Conservation (phyloP, 208 protist species). For the Strigomonas culicis region DNA sequence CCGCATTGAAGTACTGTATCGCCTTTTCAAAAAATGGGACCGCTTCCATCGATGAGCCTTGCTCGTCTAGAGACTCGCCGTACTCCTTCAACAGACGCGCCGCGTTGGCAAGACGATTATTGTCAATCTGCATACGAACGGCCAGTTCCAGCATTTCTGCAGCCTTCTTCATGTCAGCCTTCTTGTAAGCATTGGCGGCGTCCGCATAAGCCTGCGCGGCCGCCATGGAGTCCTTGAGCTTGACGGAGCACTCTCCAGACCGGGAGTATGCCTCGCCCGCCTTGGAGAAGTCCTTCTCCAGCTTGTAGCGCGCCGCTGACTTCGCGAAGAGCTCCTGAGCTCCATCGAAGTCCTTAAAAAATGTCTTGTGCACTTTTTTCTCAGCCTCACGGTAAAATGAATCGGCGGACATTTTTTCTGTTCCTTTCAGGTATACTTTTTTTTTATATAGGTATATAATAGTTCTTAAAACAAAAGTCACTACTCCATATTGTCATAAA, state of each 20-base stretch:
- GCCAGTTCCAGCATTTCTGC: conserved; percentile 57
- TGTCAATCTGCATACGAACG: conserved; percentile 65
- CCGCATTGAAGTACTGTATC: conserved; percentile 73
- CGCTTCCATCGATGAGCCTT: conserved; percentile 50
- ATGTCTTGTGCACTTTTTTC: conserved; percentile 71
- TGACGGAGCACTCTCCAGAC: conserved; percentile 63
- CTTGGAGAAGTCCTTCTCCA: conserved; percentile 69
- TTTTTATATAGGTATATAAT: not conserved
- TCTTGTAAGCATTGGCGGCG: conserved; percentile 59
- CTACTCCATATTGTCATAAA: not conserved
- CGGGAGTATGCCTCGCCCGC: conserved; percentile 74
- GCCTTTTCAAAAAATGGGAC: conserved; percentile 77
- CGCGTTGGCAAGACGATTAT: conserved; percentile 56
- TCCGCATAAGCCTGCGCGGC: conserved; percentile 48
- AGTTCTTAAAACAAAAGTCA: not conserved
- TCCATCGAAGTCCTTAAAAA: conserved; percentile 83
- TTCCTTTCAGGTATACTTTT: conserved; percentile 5
- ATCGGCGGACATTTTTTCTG: conserved; percentile 37
- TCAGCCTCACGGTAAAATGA: conserved; percentile 59
- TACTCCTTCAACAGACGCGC: conserved; percentile 70
- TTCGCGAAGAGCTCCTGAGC: conserved; percentile 79
- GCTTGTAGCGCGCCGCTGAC: conserved; percentile 63
- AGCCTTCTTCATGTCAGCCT: conserved; percentile 57
- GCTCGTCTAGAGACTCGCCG: conserved; percentile 56
- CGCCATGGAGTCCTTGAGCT: conserved; percentile 40